phyloP scores from a whole-genome alignment of 148 eudicot species.

The Spergularia marina region DNA sequence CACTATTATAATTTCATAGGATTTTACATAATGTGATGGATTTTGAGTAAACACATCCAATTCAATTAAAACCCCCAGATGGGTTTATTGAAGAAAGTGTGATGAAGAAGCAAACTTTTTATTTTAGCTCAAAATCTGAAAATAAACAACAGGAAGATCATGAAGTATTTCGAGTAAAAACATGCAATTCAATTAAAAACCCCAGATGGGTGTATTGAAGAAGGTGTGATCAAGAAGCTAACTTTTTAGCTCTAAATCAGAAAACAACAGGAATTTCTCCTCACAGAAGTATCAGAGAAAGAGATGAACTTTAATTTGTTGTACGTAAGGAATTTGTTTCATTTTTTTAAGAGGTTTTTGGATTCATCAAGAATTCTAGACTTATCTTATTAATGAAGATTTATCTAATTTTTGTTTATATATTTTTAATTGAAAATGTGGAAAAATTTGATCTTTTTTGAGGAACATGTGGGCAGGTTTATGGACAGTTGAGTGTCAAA shows the following conservation, averaged over 20 bases:
- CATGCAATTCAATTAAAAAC: not conserved
- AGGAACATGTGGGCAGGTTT: constrained; percentile 7
- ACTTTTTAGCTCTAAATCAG: too few relatives aligned
- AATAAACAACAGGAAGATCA: too few relatives aligned
- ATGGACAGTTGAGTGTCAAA: constrained; percentile 3
- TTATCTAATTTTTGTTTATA: not conserved
- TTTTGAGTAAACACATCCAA: not conserved
- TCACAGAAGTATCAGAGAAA: not conserved
- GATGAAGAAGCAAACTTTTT: constrained; percentile 11
- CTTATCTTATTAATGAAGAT: not conserved
- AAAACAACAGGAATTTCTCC: too few relatives aligned
- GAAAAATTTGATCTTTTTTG: not conserved
- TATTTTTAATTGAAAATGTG: not conserved
- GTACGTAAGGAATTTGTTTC: constrained; percentile 11
- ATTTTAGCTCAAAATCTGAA: not conserved
- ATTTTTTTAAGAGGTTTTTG: not conserved
- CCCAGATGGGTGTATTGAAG: too few relatives aligned
- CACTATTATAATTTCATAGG: not conserved
- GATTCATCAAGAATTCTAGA: not conserved
- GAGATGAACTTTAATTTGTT: not conserved
- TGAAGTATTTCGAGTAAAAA: not conserved
- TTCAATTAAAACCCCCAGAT: constrained; percentile 18
- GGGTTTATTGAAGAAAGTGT: not conserved
- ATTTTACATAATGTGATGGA: constrained; percentile 15
- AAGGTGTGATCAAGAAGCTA: too few relatives aligned